Base-by-base conservation (phyloP, 805 yeast genomes). In the Nakazawaea pomicola region DNA sequence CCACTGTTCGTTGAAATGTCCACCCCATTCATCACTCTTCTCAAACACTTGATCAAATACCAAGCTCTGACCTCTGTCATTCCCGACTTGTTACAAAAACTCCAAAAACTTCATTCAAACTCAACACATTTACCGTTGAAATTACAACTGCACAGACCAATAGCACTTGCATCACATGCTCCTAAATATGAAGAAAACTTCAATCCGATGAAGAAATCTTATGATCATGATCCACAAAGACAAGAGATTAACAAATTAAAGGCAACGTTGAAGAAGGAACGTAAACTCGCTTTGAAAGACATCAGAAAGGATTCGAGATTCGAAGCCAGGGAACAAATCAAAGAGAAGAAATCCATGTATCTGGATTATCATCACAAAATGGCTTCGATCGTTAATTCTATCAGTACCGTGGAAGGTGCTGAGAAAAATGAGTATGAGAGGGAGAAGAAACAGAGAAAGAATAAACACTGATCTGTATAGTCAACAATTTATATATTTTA, bases 111-210 rank as follows among this genome's bases (percentile, higher is more conserved):
- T 29, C 47, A 58, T 35, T 73, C 68, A 43, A 68, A 81, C 48
- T 61, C 75, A 6, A 78, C 71, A 38, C 76, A 85, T 46, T 65
- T 58, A 44, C 96, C 97, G 43, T 72, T 93, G 52, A 67, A 78
- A 12, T 70, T 93, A 47, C 99, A 93, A 64, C 65, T 76, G 6
- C 97, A 90, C 66, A 78, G 76, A 55, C 88, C 95, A 18, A 57
- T 93, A 42, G 84, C 96, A 3, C 84, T 93, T 55, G 81, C 89
- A 30, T 75, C 95, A 2, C 75, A 74, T 54, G 83, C 89, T 28
- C 99, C 99, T 49, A 81, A 85, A 63, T 93, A 83, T 59, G 97
- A 91, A 64, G 98, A 88, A 55, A 88, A 89, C 69, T 93, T 82
- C 76, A 91, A 90, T 65, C 96, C 96, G 43, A 96, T 88, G 57